These are phyloP conservation scores for Brassica cretica DNA, from an alignment of 345 rosid genomes.

Conservation along the genomic window DNA sequence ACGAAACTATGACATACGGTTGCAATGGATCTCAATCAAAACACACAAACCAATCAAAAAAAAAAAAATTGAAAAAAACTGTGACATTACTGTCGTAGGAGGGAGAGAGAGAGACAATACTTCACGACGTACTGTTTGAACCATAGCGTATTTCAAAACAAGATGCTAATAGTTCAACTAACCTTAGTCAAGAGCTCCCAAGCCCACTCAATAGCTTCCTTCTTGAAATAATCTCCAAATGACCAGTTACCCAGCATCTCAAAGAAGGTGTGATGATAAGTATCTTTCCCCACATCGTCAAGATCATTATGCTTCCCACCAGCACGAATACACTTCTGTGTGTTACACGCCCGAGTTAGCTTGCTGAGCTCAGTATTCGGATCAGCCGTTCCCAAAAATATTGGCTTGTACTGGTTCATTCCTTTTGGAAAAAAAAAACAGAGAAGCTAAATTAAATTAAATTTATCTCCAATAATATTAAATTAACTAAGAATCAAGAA, in stretches of 20 bases:
- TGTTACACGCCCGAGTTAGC: constrained; percentile 75
- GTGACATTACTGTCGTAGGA: neutral
- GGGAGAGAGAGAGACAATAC: neutral
- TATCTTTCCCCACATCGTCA: constrained; percentile 97
- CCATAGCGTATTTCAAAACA: neutral
- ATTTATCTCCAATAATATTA: too few species aligned
- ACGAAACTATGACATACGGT: constrained; percentile 3
- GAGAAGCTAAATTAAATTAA: neutral
- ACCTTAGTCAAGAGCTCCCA: constrained; percentile 94
- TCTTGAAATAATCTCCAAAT: constrained; percentile 94
- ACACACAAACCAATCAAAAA: neutral
- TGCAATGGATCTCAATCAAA: neutral
- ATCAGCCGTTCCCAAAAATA: constrained; percentile 85
- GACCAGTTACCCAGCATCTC: constrained; percentile 99
- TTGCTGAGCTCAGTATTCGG: constrained; percentile 81
- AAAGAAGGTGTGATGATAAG: constrained; percentile 98
- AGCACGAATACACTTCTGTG: constrained; percentile 97
- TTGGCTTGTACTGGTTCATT: constrained; percentile 95
- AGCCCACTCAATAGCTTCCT: constrained; percentile 94
- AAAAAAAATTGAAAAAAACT: constrained; percentile 1
- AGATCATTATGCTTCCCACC: constrained; percentile 98
- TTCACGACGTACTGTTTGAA: neutral
- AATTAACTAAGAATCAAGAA: neutral
- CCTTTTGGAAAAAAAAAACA: constrained; percentile 45
- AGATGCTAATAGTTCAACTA: neutral